Evolutionary conservation across 2,329 filamentous ascomycete species (phyloP).

Genomic region (Arachnomyces sp.): DNA sequence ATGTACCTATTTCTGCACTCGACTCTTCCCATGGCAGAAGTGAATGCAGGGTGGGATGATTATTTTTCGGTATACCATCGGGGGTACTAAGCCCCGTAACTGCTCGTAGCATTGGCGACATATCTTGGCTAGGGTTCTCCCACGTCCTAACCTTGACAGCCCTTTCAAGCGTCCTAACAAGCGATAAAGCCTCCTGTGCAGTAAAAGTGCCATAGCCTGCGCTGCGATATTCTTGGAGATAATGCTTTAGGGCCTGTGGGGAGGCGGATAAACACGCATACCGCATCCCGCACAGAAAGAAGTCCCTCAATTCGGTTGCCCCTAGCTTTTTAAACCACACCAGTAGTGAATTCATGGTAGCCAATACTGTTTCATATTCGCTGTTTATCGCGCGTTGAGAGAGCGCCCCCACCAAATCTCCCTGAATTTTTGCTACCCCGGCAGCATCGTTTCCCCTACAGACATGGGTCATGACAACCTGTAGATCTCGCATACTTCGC

Average conservation of each 20-base stretch:
- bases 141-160: conserved; percentile 4
- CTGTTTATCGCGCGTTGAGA: no score
- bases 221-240: conserved; percentile 16
- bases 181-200: conserved; percentile 7
- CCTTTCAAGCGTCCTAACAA: conserved; percentile 17
- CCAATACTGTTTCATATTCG: conserved; percentile 24
- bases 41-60: conserved; percentile 3
- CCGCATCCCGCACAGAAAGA: conserved; percentile 21
- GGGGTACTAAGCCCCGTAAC: conserved; percentile 3
- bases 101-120: conserved; percentile 6
- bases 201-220: conserved; percentile 6
- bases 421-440: no score
- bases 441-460: no score
- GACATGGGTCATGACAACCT: no score
- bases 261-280: conserved; percentile 25
- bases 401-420: conserved; percentile 4
- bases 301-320: conserved; percentile 6
- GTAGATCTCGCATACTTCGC: no score
- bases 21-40: neutral
- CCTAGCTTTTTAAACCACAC: conserved; percentile 19
- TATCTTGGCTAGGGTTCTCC: conserved; percentile 5
- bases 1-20: neutral
- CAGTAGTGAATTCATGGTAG: conserved; percentile 22
- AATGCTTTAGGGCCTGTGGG: conserved; percentile 20
- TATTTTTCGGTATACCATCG: neutral